Percentiles rank a stretch among this genome's conserved stretches.
Conservation (phyloP, 164 flowering plant genomes). For the Vitis cinerea region DNA sequence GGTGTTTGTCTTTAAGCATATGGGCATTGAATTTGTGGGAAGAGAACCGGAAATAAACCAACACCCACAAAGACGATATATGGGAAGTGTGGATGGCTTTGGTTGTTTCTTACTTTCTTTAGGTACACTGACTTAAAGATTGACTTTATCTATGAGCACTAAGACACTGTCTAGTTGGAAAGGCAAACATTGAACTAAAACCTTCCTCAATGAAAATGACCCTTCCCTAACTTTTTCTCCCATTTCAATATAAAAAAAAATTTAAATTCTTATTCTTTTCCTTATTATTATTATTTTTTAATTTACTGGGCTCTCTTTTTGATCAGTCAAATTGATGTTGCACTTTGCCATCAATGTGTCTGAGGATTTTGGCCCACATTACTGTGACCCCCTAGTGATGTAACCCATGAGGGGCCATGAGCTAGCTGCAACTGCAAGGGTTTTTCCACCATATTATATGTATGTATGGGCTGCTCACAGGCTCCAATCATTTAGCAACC, state of each 20-base stretch:
- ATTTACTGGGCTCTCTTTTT: background rate
- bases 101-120: no score
- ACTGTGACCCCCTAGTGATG: background rate
- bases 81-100: no score
- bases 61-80: no score
- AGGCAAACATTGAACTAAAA: background rate
- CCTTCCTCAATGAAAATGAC: slow-evolving; percentile 22
- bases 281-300: background rate
- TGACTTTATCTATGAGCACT: slow-evolving; percentile 8
- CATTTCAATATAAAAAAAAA: background rate
- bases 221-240: slow-evolving; percentile 20
- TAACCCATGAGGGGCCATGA: background rate
- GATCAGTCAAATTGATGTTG: slow-evolving; percentile 7
- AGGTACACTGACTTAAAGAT: no score
- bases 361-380: background rate
- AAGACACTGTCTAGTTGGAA: slow-evolving; percentile 9
- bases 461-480: no score
- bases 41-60: no score
- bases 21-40: no score
- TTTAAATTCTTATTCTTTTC: no score
- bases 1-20: no score
- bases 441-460: no score
- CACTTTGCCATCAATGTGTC: background rate
- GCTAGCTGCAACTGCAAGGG: no score
- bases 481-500: no score